Conservation (phyloP, 192 early-diverging fungal genomes). For the Phycomyces blakesleeanus region DNA sequence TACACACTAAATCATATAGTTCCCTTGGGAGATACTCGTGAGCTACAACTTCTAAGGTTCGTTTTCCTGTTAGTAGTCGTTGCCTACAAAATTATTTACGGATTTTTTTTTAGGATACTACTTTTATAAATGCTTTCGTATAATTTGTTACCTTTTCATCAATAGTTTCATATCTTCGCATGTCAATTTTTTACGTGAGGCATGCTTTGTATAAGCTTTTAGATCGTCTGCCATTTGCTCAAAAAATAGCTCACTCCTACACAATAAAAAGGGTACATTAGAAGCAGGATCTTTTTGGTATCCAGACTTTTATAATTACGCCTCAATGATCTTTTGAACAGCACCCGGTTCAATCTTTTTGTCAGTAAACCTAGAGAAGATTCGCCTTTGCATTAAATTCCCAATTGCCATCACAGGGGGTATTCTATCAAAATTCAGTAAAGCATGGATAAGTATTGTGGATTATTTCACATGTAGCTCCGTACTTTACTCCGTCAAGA, state of each 20-base stretch:
- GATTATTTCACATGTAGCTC: neutral
- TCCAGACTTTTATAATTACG: neutral
- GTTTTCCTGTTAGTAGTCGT: neutral
- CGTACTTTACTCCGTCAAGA: no score
- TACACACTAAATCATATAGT: conserved; percentile 9
- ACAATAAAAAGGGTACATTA: neutral
- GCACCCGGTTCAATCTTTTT: neutral
- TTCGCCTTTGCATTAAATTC: neutral
- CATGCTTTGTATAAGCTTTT: conserved; percentile 35
- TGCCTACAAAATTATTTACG: conserved; percentile 9
- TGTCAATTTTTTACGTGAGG: conserved; percentile 16
- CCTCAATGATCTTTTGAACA: neutral
- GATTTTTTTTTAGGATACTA: neutral
- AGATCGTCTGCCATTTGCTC: conserved; percentile 34
- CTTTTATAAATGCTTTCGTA: neutral
- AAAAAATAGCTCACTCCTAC: conserved; percentile 36
- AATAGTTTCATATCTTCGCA: conserved; percentile 5
- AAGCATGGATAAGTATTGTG: neutral
- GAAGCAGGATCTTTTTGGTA: neutral
- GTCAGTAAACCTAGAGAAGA: neutral
- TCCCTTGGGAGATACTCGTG: conserved; percentile 12
- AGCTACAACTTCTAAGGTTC: neutral
- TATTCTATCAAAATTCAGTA: neutral
- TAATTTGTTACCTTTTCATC: conserved; percentile 7
- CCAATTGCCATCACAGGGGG: neutral